Base-by-base conservation (phyloP, 75 land plant species). In the Pinus tabuliformis region DNA sequence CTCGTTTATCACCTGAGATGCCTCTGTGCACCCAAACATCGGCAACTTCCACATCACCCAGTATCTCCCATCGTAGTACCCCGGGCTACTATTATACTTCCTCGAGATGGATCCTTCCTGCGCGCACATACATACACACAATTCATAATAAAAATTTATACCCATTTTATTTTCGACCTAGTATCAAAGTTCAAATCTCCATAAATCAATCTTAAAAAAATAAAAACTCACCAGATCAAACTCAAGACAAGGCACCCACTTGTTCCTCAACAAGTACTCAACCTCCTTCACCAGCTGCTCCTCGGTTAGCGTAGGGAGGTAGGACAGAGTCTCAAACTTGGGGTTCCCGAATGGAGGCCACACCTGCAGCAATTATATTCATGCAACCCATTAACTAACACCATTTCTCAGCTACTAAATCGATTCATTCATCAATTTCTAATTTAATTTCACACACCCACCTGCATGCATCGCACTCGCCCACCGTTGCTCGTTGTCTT, bases 41-140 rank as follows among this genome's bases (percentile, higher is more conserved):
- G 95, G 95, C 75, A 92, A 82, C 87, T 90, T 92, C 93, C 93
- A 92, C 95, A 93, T 91, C 61, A 88, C 83, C 94, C 95, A 93
- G 84, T 91, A 93, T 4, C 95, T 83, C 30, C 95, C 97, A 62
- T 92, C 90, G 49, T 91, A 91, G 90, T 89, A 91, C 24, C 92
- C 95, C 0, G 88, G 85, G 13, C 78, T 80, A n/a, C n/a, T 36
- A 73, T 61, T 28, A 85, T 88, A 20, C 82, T 83, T 66, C 30
- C 88, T 83, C 84, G 62, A 78, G n/a, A 90, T 82, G 30, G 57
- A 68, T 15, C 81, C 86, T 3, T 54, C 18, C 92, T 87, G 49
- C 64, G 83, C 3, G 26, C 8, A 0, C 33, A 33, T 2, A 33
- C 2, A 33, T 33, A 33, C 33, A 33, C 33, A 33, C 33, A 33